Base-by-base conservation (phyloP, 495 filamentous ascomycete genomes). In the Hypomontagnella monticulosa region DNA sequence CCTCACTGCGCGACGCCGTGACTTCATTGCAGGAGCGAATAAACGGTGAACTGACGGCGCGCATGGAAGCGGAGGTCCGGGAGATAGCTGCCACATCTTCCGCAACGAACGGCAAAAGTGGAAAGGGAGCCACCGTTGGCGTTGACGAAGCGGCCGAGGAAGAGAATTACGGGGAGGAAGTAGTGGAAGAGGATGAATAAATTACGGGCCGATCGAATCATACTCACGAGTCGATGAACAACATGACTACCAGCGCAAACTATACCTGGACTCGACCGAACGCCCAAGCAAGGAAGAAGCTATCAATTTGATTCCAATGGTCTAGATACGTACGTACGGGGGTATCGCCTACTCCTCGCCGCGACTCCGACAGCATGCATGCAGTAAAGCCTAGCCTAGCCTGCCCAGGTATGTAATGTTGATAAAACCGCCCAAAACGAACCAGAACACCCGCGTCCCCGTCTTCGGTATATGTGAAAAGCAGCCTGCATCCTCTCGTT, bases 141-240 rank as follows among this genome's bases (percentile, higher is more conserved):
- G 60, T 66, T 3, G 57, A 66, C 32, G 75, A 75, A 46, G 71
- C 55, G 1, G 76, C 80, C 60, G 93, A 93, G 71, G 94, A 96
- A 63, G 92, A 92, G 61, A 91, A 91, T 62, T 96, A 95, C 68
- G 93, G 89, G 36, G 92, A 94, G 76, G 92, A 96, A 69, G 86
- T 87, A 1, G 81, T 84, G 5, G 87, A 88, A 18, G 79, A 77
- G 4, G 77, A 81, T 1, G 61, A 61, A 30, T 16, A 40, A 38
- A 23, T 4, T 38, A 46, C 44, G 8, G 4, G 14, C 30, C 4
- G 0, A 23, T 46, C 15, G 2, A 57, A 16, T 47, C 10, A 12
- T 14, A n/a, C 32, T 10, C 9, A n/a, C 30, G 8, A 10, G 12
- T 34, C 4, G 6, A 34, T 30, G 11, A 33, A 49, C n/a, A 4